These are phyloP conservation scores for Xylaria sp. DNA, from an alignment of 2,329 filamentous ascomycete species.

Conservation along the genomic window DNA sequence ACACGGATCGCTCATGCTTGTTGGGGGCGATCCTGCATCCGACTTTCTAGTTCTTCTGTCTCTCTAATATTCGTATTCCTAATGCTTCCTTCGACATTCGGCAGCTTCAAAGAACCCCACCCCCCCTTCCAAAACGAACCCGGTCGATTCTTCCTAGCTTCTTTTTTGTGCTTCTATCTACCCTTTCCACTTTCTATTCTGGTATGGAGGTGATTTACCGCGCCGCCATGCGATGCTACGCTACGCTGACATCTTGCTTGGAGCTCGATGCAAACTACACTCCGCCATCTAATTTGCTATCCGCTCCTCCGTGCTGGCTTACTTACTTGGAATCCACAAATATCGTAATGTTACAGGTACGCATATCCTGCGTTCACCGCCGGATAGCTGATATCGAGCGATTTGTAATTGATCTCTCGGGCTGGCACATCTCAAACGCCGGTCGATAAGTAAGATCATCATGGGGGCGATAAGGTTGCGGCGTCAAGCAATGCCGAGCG, in stretches of 20 bases:
- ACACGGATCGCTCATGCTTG: slow-evolving; percentile 19
- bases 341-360: neutral
- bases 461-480: slow-evolving; percentile 5
- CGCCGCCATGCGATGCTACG: slow-evolving; percentile 2
- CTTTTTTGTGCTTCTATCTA: neutral
- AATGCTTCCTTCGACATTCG: slow-evolving; percentile 14
- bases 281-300: neutral
- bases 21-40: slow-evolving; percentile 12
- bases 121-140: neutral
- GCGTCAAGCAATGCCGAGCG: neutral
- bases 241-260: slow-evolving; percentile 6
- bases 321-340: neutral
- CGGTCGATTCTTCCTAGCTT: neutral
- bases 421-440: neutral
- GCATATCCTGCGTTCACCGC: slow-evolving; percentile 7
- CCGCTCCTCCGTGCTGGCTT: neutral
- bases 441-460: neutral
- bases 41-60: neutral
- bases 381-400: neutral
- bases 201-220: neutral
- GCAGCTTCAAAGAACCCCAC: neutral
- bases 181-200: neutral
- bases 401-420: neutral
- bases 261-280: neutral
- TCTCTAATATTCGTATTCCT: slow-evolving; percentile 7